Base-by-base conservation (phyloP, 2,329 filamentous ascomycete genomes). In the Curvularia hawaiiensis region DNA sequence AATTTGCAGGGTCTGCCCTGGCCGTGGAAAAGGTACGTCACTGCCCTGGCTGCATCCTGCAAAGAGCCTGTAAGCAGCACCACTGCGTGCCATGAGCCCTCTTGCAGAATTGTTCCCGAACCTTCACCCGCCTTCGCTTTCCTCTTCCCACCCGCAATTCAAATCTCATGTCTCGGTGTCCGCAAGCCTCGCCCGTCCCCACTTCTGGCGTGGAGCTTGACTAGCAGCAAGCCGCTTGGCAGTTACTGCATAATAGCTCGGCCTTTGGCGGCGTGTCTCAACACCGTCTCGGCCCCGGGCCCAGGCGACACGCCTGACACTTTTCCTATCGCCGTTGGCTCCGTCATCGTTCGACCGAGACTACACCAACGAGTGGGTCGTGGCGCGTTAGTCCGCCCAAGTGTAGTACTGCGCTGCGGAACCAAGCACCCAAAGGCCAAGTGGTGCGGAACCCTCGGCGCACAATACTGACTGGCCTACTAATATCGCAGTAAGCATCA, bases 181-280 rank as follows among this genome's bases (percentile, higher is more conserved):
- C 41, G 40, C 22, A 26, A 44, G 41, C 41, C 41, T 24, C 16
- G 22, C 20, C 28, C 24, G 22, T n/a, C 33, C 38, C 45, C 41
- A 28, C 54, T 43, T 26, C 10, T n/a, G 50, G 24, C 30, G 26
- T 38, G 22, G 18, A 43, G 30, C 39, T 46, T 31, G 44, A 39
- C 58, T 46, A 55, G 40, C 55, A 48, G 47, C 55, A 54, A 56
- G 56, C 24, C 41, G 53, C 58, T 53, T 56, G 44, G 50, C 40
- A 50, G 50, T 43, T n/a, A 52, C 55, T 35, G 62, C 61, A 62
- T 55, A 40, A 62, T 55, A 40, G 52, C 38, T 35, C 52, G 20
- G 52, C 49, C 52, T 39, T 59, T 30, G 46, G 39, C 48, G 49
- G 43, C 52, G 52, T 44, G 47, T 58, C 56, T 59, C 56, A 58